Evolutionary conservation across 768 basidiomycete genomes (phyloP), one percentile per base, ranked within the genome.

Genomic region (Naganishia onofrii): DNA sequence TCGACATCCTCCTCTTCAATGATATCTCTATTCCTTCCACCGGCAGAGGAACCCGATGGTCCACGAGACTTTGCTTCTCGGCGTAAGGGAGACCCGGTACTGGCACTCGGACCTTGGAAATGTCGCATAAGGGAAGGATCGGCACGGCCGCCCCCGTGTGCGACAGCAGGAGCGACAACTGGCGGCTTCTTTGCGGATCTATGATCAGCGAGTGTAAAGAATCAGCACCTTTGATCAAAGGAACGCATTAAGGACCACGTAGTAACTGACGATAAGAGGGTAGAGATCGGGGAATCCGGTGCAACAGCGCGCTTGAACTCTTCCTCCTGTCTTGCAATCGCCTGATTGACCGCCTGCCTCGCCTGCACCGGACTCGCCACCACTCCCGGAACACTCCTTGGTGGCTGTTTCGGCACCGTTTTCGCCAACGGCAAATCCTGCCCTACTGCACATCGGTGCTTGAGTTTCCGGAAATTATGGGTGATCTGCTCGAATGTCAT

Each of bases 261-360:
- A 17, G 21, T 3, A 7, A 73, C 73, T 52, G 44, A 82, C 79
- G 78, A 89, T 75, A 99, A 85, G 58, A 99, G 82, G 2, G 91
- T 92, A 32, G 91, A 91, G 70, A 99, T 94, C 0, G 96, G 96
- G 71, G 90, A 91, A 52, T 91, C 93, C 7, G 94, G 95, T 77
- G 93, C 92, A 0, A 98, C 91, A 1, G 93, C 96, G 76, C 90
- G 89, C 83, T 90, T 89, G 88, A 98, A 97, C 80, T 98, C 96
- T 79, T 89, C 89, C 85, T 99, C 96, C 67, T 82, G 78, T 67
- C 79, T 75, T 54, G 78, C 70, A 67, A 81, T 74, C 31, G 74
- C 75, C 26, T 78, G 80, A 17, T 77, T 80, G 36, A 81, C 55
- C 28, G 67, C 67, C 34, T 68, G 58, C 21, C 67, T 57, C 42